Conservation (phyloP, 352 stramenopile genomes). For the Phytophthora foliorum region DNA sequence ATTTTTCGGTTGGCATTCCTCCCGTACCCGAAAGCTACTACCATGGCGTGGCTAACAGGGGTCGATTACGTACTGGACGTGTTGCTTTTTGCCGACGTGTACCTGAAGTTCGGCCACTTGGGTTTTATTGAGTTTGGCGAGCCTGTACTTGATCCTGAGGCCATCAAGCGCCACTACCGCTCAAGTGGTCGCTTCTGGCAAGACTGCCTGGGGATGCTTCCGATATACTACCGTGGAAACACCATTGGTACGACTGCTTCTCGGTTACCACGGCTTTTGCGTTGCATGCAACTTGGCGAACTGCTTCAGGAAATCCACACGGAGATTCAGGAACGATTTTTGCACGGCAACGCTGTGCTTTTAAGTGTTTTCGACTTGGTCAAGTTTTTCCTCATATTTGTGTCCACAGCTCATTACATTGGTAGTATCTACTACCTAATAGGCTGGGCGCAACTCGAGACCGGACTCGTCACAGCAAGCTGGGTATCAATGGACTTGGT, state of each 20-base stretch:
- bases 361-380: slow-evolving; percentile 59
- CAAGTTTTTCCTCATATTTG: slow-evolving; percentile 70
- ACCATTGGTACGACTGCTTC: slow-evolving; percentile 46
- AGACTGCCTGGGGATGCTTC: slow-evolving; percentile 56
- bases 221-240: slow-evolving; percentile 47
- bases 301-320: slow-evolving; percentile 54
- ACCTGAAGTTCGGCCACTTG: slow-evolving; percentile 51
- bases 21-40: slow-evolving; percentile 30
- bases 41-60: slow-evolving; percentile 42
- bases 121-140: slow-evolving; percentile 56
- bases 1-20: slow-evolving; percentile 62
- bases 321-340: slow-evolving; percentile 61
- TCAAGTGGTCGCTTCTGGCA: slow-evolving; percentile 35
- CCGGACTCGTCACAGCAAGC: slow-evolving; percentile 41
- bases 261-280: slow-evolving; percentile 54
- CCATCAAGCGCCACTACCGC: slow-evolving; percentile 47
- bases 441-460: slow-evolving; percentile 50
- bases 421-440: slow-evolving; percentile 62
- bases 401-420: slow-evolving; percentile 65
- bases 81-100: slow-evolving; percentile 50
- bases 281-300: slow-evolving; percentile 50
- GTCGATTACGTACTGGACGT: slow-evolving; percentile 53
- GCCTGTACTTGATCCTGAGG: slow-evolving; percentile 43
- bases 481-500: slow-evolving; percentile 73
- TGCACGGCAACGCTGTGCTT: slow-evolving; percentile 50